Percentiles rank a stretch among this genome's conserved stretches.
These are phyloP conservation scores for Barnettozyma pratensis DNA, from an alignment of 805 yeast species.

Conservation along the genomic window DNA sequence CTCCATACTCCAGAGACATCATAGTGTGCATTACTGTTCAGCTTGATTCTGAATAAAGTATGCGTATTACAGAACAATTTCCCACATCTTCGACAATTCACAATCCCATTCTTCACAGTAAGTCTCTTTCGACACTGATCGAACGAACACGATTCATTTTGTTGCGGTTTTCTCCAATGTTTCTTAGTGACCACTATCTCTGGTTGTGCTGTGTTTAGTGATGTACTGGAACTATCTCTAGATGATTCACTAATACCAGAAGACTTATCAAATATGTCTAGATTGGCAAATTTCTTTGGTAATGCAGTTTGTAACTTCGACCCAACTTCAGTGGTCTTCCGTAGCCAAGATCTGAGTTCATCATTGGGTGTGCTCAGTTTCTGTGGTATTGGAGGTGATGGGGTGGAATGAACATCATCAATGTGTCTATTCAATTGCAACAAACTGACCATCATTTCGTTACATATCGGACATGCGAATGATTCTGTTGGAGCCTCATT, in stretches of 20 bases:
- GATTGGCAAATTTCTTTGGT: conserved; percentile 35
- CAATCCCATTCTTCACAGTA: conserved; percentile 48
- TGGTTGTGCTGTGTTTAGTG: conserved; percentile 9
- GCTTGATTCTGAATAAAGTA: conserved; percentile 46
- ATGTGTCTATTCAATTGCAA: conserved; percentile 61
- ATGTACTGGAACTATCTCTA: conserved; percentile 9
- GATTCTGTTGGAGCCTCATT: not conserved
- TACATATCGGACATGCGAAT: conserved; percentile 64
- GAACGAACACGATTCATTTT: conserved; percentile 37
- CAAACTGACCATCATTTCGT: conserved; percentile 49
- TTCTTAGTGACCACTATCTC: conserved; percentile 36
- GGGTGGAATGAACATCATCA: conserved; percentile 53
- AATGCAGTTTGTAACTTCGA: conserved; percentile 31
- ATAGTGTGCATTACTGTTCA: conserved; percentile 43
- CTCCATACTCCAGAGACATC: conserved; percentile 60
- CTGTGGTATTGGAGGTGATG: conserved; percentile 6
- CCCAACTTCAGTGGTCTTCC: conserved; percentile 35
- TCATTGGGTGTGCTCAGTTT: conserved; percentile 20
- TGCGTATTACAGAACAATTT: conserved; percentile 62
- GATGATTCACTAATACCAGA: conserved; percentile 14
- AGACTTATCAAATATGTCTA: conserved; percentile 46
- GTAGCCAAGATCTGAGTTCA: conserved; percentile 39
- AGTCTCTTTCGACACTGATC: conserved; percentile 38
- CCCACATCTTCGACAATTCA: conserved; percentile 79
- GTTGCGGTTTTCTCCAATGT: conserved; percentile 55